Conservation (phyloP, 768 basidiomycete genomes). For the Termitomyces sp. region DNA sequence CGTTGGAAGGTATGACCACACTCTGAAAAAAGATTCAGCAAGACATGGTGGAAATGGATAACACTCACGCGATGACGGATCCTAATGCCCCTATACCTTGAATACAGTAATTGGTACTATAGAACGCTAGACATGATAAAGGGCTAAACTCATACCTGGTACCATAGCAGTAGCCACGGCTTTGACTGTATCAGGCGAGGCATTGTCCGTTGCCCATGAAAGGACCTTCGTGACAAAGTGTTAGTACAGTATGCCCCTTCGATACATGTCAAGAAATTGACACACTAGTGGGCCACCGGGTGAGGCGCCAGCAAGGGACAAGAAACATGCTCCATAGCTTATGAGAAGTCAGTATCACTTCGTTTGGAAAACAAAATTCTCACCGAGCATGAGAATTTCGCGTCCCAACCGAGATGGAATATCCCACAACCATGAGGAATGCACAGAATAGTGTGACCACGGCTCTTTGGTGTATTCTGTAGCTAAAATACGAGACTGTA, state of each 20-base stretch:
- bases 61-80: constrained; percentile 36
- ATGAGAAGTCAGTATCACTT: constrained; percentile 3
- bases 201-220: constrained; percentile 44
- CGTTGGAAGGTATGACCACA: constrained; percentile 41
- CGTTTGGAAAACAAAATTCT: neutral
- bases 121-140: neutral
- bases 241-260: neutral
- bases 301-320: constrained; percentile 32
- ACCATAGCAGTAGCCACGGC: constrained; percentile 39
- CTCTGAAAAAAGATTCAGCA: constrained; percentile 17
- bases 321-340: constrained; percentile 45
- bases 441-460: constrained; percentile 28
- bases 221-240: constrained; percentile 20
- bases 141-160: constrained; percentile 21
- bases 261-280: neutral
- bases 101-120: neutral
- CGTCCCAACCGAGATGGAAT: constrained; percentile 36
- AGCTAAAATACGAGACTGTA: constrained; percentile 26
- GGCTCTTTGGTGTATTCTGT: constrained; percentile 29
- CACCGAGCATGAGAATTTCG: constrained; percentile 32
- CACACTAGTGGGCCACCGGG: constrained; percentile 28
- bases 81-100: constrained; percentile 37
- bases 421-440: constrained; percentile 34
- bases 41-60: neutral
- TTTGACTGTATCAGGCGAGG: constrained; percentile 42